Conservation (phyloP, 306 rosid species). For the Vigna reflexopilosa region DNA sequence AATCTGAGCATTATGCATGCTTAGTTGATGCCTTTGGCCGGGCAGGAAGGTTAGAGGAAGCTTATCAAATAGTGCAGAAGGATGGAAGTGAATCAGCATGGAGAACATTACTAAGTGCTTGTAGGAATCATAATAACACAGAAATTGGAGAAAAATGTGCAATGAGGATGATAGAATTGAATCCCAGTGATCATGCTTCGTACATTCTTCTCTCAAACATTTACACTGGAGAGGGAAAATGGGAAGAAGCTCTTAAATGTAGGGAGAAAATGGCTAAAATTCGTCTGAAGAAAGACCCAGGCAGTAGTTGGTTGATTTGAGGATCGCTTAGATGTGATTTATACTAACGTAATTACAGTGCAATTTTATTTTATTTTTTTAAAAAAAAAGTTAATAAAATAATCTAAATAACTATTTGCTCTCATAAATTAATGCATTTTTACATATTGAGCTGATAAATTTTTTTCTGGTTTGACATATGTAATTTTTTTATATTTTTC, state of each 20-base stretch:
- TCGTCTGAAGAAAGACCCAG: slow-evolving; percentile 55
- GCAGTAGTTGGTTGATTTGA: slow-evolving; percentile 57
- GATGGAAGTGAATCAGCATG: slow-evolving; percentile 62
- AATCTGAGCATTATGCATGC: slow-evolving; percentile 61
- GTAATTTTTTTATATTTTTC: too few relatives aligned
- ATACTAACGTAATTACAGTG: slow-evolving; percentile 17
- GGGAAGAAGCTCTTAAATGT: slow-evolving; percentile 62
- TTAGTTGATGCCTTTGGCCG: slow-evolving; percentile 60
- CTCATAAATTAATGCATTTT: too few relatives aligned
- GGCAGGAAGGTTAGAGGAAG: slow-evolving; percentile 65
- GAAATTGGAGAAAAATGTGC: slow-evolving; percentile 59
- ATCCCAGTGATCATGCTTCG: slow-evolving; percentile 60
- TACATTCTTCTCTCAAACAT: slow-evolving; percentile 61
- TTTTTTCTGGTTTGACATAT: too few relatives aligned
- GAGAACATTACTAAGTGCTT: slow-evolving; percentile 63
- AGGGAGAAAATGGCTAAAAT: slow-evolving; percentile 54
- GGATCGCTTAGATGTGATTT: slow-evolving; percentile 9
- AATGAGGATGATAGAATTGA: slow-evolving; percentile 50
- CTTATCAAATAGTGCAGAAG: slow-evolving; percentile 54
- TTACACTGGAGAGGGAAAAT: slow-evolving; percentile 56
- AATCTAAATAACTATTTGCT: too few relatives aligned
- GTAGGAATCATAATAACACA: slow-evolving; percentile 54
- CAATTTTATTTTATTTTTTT: background rate
- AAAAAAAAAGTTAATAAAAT: background rate
- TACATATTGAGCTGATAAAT: too few relatives aligned